phyloP scores from a whole-genome alignment of 306 rosid genomes.

The Malus fusca region DNA sequence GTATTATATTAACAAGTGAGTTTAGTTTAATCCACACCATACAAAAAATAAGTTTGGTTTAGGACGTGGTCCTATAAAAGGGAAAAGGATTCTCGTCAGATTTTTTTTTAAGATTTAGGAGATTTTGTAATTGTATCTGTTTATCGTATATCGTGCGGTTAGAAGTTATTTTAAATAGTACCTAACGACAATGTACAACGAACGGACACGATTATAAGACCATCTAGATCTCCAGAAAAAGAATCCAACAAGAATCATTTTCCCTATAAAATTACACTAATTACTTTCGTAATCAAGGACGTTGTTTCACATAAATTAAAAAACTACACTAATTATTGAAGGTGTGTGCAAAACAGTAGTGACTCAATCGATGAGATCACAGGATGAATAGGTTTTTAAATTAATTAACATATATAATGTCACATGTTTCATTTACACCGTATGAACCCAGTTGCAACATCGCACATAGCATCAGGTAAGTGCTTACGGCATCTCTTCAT shows the following conservation, averaged over 20 bases:
- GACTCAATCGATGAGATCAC: not conserved
- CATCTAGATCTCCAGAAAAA: rapidly evolving
- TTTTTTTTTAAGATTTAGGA: rapidly evolving
- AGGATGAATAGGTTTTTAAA: no score
- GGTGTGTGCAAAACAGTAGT: not conserved
- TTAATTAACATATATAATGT: no score
- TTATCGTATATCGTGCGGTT: rapidly evolving
- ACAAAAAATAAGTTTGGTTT: not conserved
- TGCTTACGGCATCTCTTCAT: not conserved
- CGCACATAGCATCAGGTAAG: not conserved
- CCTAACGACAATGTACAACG: no score
- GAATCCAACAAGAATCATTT: rapidly evolving
- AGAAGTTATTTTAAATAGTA: no score
- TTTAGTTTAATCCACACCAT: not conserved
- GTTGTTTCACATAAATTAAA: no score
- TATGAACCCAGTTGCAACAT: not conserved
- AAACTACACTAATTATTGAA: no score
- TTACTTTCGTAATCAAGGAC: no score
- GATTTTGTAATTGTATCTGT: no score
- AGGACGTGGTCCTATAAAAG: not conserved
- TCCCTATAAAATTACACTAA: no score
- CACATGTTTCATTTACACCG: no score
- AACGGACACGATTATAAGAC: no score
- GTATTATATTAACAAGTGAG: not conserved
- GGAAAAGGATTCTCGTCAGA: no score